Evolutionary conservation across 2,329 filamentous ascomycete species (phyloP).

Genomic region (Fusarium dimerum): DNA sequence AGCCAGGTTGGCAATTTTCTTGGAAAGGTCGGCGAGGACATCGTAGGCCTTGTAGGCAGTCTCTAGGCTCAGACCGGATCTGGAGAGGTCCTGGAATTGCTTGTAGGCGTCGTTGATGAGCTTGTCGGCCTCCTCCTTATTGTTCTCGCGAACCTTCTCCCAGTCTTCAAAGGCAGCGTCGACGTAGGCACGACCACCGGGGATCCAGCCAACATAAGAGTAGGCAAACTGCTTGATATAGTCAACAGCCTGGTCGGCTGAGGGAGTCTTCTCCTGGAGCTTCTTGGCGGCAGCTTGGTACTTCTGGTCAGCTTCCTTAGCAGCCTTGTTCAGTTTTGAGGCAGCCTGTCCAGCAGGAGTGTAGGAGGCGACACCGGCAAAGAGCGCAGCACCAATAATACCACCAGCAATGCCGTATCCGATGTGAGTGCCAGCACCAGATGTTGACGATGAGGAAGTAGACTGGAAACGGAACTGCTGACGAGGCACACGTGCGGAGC

Average conservation of each 20-base stretch:
- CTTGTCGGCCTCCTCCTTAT: slow-evolving; percentile 69
- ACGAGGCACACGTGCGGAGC: slow-evolving; percentile 26
- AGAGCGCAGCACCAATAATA: slow-evolving; percentile 41
- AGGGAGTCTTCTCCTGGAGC: slow-evolving; percentile 62
- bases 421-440: slow-evolving; percentile 34
- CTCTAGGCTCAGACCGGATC: slow-evolving; percentile 61
- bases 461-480: slow-evolving; percentile 45
- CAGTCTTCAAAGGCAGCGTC: slow-evolving; percentile 71
- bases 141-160: slow-evolving; percentile 66
- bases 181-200: slow-evolving; percentile 68
- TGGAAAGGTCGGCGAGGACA: slow-evolving; percentile 62
- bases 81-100: slow-evolving; percentile 63
- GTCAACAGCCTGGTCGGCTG: slow-evolving; percentile 65
- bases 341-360: slow-evolving; percentile 45
- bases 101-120: slow-evolving; percentile 68
- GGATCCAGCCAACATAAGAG: slow-evolving; percentile 71
- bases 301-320: slow-evolving; percentile 59
- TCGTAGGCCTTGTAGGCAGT: slow-evolving; percentile 63
- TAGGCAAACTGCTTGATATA: slow-evolving; percentile 67
- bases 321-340: slow-evolving; percentile 46
- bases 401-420: slow-evolving; percentile 46
- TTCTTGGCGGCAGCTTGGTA: slow-evolving; percentile 61
- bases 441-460: slow-evolving; percentile 31
- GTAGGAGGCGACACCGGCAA: slow-evolving; percentile 46
- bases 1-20: slow-evolving; percentile 60